Percentiles rank a stretch among this genome's conserved stretches.
Evolutionary conservation across 228 moss, liverwort and hornwort species (phyloP).

Genomic region (Sphagnum fallax): DNA sequence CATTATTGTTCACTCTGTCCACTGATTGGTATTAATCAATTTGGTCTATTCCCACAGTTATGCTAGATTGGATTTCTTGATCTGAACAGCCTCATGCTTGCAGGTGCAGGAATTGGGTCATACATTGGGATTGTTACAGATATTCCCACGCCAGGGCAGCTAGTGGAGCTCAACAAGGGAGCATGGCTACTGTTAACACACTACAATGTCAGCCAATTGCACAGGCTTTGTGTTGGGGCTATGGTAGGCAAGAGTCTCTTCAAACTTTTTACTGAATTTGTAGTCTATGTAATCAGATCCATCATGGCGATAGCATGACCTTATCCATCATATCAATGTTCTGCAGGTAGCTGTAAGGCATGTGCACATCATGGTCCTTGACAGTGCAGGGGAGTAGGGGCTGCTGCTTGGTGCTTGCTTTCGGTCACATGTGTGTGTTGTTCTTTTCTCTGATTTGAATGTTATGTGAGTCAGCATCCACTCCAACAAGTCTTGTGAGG

Average conservation of each 20-base stretch:
- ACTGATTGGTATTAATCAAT: no score
- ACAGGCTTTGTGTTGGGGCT: slow-evolving; percentile 70
- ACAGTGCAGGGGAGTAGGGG: slow-evolving; percentile 40
- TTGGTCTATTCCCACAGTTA: no score
- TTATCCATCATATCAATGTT: neutral
- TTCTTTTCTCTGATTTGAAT: slow-evolving; percentile 43
- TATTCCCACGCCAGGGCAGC: slow-evolving; percentile 37
- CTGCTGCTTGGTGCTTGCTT: slow-evolving; percentile 68
- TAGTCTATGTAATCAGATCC: neutral
- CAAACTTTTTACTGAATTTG: no score
- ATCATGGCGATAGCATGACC: neutral
- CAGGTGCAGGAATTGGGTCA: slow-evolving; percentile 35
- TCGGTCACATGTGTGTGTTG: slow-evolving; percentile 54
- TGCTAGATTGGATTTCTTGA: no score
- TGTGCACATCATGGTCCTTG: slow-evolving; percentile 43
- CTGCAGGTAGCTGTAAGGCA: slow-evolving; percentile 60
- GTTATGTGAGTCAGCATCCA: slow-evolving; percentile 28
- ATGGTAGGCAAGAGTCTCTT: slow-evolving; percentile 25
- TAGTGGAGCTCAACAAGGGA: slow-evolving; percentile 65
- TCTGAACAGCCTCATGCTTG: neutral
- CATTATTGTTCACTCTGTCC: no score
- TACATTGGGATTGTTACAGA: slow-evolving; percentile 65
- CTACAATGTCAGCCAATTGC: slow-evolving; percentile 38
- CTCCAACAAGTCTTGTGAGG: no score
- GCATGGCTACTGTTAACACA: slow-evolving; percentile 79